A percentile compares a stretch with the other conserved stretches of the same genome.
Conservation (phyloP, 2,329 filamentous ascomycete genomes). For the Fusarium nisikadoi region DNA sequence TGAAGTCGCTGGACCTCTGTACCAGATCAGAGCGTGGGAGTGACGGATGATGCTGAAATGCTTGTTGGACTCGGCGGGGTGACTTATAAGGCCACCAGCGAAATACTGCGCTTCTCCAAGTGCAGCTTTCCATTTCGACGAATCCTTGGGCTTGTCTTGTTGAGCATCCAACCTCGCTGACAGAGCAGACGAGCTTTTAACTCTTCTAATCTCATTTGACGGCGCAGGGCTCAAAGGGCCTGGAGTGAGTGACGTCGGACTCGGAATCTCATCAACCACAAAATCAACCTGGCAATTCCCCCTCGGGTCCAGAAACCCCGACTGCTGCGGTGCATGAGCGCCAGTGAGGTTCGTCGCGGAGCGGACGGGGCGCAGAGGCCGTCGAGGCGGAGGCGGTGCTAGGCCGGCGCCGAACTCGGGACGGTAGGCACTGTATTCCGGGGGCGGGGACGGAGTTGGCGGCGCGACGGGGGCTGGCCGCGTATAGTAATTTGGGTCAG, state of each 20-base stretch:
- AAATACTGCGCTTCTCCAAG: conserved; percentile 71
- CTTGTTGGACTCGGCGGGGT: conserved; percentile 71
- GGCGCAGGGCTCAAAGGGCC: conserved; percentile 26
- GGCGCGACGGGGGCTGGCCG: conserved; percentile 28
- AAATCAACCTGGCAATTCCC: conserved; percentile 38
- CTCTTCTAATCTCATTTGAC: conserved; percentile 43
- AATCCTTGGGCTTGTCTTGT: conserved; percentile 30
- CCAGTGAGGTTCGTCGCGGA: conserved; percentile 42
- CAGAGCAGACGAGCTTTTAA: conserved; percentile 49
- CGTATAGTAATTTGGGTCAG: conserved; percentile 20
- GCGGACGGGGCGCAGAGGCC: conserved; percentile 40
- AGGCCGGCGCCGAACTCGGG: conserved; percentile 14
- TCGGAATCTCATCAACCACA: conserved; percentile 39
- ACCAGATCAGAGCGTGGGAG: conserved; percentile 71
- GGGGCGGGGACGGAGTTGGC: conserved; percentile 24
- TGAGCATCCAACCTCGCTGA: conserved; percentile 18
- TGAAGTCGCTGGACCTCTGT: conserved; percentile 71
- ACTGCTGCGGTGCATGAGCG: conserved; percentile 36
- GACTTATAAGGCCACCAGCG: conserved; percentile 71
- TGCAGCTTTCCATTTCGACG: conserved; percentile 58
- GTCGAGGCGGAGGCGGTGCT: conserved; percentile 28
- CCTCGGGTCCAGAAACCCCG: conserved; percentile 32
- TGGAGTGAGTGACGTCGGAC: conserved; percentile 23
- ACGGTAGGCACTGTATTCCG: conserved; percentile 26
- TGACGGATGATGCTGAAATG: conserved; percentile 76